Conservation (phyloP, 768 basidiomycete species). For the Lanmaoa rubissima region DNA sequence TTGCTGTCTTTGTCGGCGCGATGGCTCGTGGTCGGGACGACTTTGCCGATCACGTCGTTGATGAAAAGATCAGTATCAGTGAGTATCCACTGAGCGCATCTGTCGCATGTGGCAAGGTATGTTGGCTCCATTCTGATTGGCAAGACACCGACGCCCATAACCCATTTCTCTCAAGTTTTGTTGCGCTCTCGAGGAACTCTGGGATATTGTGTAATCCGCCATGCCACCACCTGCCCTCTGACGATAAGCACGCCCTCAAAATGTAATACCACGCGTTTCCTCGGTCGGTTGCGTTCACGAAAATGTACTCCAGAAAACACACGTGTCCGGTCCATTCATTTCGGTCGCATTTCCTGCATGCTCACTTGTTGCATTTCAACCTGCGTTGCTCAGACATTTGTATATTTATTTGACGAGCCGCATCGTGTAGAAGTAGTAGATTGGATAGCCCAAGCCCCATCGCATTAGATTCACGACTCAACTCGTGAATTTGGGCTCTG, state of each 20-base stretch:
- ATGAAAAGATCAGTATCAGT: constrained; percentile 96
- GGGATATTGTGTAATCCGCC: constrained; percentile 75
- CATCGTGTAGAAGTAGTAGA: constrained; percentile 31
- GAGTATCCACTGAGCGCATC: constrained; percentile 90
- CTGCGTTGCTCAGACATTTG: constrained; percentile 27
- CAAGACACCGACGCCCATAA: background rate
- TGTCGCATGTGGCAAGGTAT: constrained; percentile 95
- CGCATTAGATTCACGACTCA: constrained; percentile 35
- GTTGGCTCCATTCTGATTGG: constrained; percentile 22
- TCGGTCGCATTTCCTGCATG: background rate
- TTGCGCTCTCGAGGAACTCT: constrained; percentile 89
- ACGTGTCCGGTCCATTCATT: constrained; percentile 3
- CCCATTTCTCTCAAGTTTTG: constrained; percentile 59
- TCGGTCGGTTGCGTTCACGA: constrained; percentile 1
- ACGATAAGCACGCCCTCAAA: constrained; percentile 4
- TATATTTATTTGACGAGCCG: constrained; percentile 20
- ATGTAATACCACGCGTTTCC: constrained; percentile 12
- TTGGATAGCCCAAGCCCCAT: constrained; percentile 26
- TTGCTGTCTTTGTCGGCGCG: constrained; percentile 96
- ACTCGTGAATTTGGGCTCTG: constrained; percentile 34
- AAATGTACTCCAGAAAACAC: constrained; percentile 13
- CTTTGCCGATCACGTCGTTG: constrained; percentile 93
- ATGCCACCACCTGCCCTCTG: background rate
- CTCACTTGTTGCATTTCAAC: constrained; percentile 32
- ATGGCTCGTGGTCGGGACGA: constrained; percentile 97